Conservation (phyloP, 176 grass and related monocot genomes). For the Rhynchospora breviuscula region DNA sequence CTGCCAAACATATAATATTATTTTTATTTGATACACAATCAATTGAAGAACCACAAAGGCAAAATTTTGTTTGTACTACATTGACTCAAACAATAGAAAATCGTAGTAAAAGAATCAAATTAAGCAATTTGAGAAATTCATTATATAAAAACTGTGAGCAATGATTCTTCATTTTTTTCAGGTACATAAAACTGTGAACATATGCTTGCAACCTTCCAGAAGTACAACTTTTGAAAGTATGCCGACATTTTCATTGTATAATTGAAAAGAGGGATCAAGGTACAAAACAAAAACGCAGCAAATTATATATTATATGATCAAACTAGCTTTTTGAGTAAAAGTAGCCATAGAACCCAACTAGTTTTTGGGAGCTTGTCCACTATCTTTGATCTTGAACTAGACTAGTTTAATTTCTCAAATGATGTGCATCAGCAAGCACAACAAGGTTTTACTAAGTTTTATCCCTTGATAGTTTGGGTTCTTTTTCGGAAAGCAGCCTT, state of each 20-base stretch:
- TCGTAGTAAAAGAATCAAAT: background rate
- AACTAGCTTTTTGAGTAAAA: background rate
- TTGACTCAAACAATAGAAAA: background rate
- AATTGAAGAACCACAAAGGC: background rate
- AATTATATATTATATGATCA: background rate
- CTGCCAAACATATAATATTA: background rate
- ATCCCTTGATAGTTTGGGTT: background rate
- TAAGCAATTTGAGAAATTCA: background rate
- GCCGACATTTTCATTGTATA: conserved; percentile 3
- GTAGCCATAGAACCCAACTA: background rate
- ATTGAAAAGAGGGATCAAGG: background rate
- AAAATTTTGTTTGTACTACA: background rate
- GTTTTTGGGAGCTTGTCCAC: background rate
- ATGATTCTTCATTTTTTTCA: background rate
- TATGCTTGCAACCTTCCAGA: background rate
- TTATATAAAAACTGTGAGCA: background rate
- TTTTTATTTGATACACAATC: background rate
- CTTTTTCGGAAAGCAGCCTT: background rate
- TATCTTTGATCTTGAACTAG: background rate
- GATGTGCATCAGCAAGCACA: conserved; percentile 7
- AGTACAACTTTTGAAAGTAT: conserved; percentile 6
- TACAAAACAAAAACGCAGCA: background rate
- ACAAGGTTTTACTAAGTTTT: background rate
- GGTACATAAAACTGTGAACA: background rate
- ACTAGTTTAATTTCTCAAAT: conserved; percentile 10